Evolutionary conservation across 352 stramenopile species (phyloP).

Genomic region (Globisporangium canariense): DNA sequence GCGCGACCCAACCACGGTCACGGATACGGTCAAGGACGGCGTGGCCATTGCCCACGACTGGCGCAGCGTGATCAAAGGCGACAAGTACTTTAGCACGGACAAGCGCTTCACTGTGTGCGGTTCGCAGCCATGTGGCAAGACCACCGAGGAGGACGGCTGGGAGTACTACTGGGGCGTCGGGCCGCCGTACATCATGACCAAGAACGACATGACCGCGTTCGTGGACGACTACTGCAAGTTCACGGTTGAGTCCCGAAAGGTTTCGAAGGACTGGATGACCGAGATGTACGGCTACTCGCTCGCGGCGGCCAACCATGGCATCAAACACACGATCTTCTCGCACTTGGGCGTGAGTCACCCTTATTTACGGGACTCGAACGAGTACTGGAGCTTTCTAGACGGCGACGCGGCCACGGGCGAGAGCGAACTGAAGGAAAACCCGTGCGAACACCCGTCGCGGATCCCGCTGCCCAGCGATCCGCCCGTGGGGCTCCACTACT

Average conservation of each 20-base stretch:
- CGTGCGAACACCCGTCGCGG: conserved; percentile 24
- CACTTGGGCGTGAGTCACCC: conserved; percentile 46
- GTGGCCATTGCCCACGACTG: conserved; percentile 21
- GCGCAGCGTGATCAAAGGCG: conserved; percentile 5
- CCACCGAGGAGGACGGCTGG: conserved; percentile 13
- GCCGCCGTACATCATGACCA: conserved; percentile 35
- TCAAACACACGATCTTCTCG: conserved; percentile 52
- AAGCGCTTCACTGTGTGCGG: conserved; percentile 6
- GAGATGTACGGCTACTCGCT: conserved; percentile 58
- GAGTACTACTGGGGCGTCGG: conserved; percentile 26
- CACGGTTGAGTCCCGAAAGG: conserved; percentile 16
- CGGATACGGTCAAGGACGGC: conserved; percentile 20
- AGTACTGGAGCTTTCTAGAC: conserved; percentile 51
- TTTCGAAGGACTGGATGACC: conserved; percentile 40
- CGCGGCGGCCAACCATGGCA: conserved; percentile 45
- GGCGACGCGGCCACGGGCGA: conserved; percentile 1
- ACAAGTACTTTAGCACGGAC: conserved; percentile 23
- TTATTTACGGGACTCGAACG: conserved; percentile 19
- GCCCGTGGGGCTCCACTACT: conserved; percentile 50
- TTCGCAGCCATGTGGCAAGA: not conserved
- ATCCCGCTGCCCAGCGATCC: conserved; percentile 36
- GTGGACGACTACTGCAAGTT: conserved; percentile 31
- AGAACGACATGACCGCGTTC: conserved; percentile 20
- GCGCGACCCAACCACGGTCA: conserved; percentile 13
- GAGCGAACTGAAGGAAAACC: conserved; percentile 23